Evolutionary conservation across 2,329 filamentous ascomycete species (phyloP), one percentile per base, ranked within the genome.

Genomic region (Ophiostoma australiae): DNA sequence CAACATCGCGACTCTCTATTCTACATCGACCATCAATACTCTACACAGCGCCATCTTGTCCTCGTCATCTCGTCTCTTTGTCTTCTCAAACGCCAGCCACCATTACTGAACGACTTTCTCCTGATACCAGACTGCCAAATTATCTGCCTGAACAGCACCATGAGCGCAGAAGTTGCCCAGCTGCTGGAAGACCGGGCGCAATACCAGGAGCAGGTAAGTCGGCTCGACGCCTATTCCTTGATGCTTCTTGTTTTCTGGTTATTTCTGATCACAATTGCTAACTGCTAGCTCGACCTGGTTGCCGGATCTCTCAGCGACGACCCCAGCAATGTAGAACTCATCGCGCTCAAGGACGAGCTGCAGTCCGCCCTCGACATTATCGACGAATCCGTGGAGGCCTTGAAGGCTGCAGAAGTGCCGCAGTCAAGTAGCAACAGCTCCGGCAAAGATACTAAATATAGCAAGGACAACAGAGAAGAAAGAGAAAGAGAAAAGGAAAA

Each of bases 301-400:
- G 83, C 89, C 76, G 84, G 87, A 70, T 91, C 91, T 75, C 87
- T 97, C 71, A 89, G 90, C 80, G 89, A 91, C 80, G 92, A 95
- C 77, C 90, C 93, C 74, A 90, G 91, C 72, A 94, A 93, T 80
- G 84, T 83, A 76, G 93, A 94, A 80, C 88, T 96, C 77, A 85
- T 90, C 77, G 87, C 86, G 78, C 87, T 97, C 79, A 90, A 91
- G 81, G 83, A 87, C 79, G 93, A 97, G 84, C 88, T 97, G 82
- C 87, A 92, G 84, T 87, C 90, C 82, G 88, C 92, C 81, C 90
- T 98, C 80, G 85, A 86, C 79, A 86, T 93, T 76, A 88, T 93
- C 80, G 88, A 94, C 83, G 89, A 90, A 78, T 88, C 90, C 76
- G 90, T 97, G 80, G 89, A 90, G 82, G 91, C 95, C 80, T 85